Conservation (phyloP, 306 rosid genomes). For the Pachyrhizus erosus region DNA sequence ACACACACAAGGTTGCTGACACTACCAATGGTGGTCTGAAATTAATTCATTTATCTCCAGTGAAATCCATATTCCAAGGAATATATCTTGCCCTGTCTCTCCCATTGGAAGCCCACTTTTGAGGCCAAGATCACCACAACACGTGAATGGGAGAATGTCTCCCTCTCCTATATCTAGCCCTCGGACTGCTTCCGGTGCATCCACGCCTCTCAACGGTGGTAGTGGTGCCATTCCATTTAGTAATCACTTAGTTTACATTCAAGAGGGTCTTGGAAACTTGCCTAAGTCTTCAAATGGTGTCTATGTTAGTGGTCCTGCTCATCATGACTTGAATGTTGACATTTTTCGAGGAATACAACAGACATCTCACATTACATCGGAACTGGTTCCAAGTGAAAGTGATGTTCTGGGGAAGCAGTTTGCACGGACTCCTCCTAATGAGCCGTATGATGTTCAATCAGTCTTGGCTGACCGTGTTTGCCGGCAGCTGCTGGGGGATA, state of each 20-base stretch:
- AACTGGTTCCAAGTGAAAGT: conserved; percentile 58
- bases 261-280: conserved; percentile 71
- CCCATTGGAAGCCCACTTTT: conserved; percentile 95
- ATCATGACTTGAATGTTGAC: conserved; percentile 70
- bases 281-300: conserved; percentile 62
- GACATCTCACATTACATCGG: conserved; percentile 63
- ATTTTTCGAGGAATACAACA: conserved; percentile 79
- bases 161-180: conserved; percentile 97
- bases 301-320: conserved; percentile 50
- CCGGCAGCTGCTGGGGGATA: conserved; percentile 76
- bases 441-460: conserved; percentile 72
- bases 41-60: conserved; percentile 54
- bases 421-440: conserved; percentile 50
- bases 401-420: conserved; percentile 62
- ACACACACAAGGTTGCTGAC: conserved; percentile 1
- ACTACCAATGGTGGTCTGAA: conserved; percentile 38
- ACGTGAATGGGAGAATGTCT: conserved; percentile 84
- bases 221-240: conserved; percentile 73
- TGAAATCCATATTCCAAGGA: conserved; percentile 76
- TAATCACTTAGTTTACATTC: conserved; percentile 62
- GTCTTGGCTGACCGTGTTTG: conserved; percentile 89
- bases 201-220: conserved; percentile 80
- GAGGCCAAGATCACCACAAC: conserved; percentile 83
- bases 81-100: conserved; percentile 90
- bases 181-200: conserved; percentile 82